phyloP scores from a whole-genome alignment of 2,329 filamentous ascomycete species.

The Ascochyta pisi region DNA sequence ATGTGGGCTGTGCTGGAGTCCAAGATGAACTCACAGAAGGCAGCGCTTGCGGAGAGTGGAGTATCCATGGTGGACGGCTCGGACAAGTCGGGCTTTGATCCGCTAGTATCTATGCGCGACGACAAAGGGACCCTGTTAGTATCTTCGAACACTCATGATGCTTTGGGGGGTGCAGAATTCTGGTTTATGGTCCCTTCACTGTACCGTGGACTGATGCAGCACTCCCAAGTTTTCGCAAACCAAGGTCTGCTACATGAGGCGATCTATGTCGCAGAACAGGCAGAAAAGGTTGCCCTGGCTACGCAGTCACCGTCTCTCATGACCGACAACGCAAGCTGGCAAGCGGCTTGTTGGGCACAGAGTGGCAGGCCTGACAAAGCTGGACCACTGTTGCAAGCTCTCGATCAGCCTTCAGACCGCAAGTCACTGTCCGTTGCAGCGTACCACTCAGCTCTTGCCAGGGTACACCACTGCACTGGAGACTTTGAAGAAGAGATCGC shows the following conservation, averaged over 20 bases:
- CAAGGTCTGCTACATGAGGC: constrained; percentile 89
- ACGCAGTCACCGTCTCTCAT: constrained; percentile 66
- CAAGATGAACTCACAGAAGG: constrained; percentile 34
- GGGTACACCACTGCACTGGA: constrained; percentile 56
- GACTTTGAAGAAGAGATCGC: constrained; percentile 57
- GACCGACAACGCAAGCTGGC: constrained; percentile 54
- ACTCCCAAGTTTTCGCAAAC: constrained; percentile 80
- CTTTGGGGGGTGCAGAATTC: constrained; percentile 69
- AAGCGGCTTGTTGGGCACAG: constrained; percentile 57
- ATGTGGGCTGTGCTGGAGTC: constrained; percentile 61
- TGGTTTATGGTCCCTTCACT: constrained; percentile 81
- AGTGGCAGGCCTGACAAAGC: constrained; percentile 60
- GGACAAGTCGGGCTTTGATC: constrained; percentile 29
- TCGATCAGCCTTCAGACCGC: constrained; percentile 50
- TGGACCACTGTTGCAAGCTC: constrained; percentile 61
- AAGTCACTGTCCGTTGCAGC: constrained; percentile 61
- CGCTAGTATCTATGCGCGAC: constrained; percentile 38
- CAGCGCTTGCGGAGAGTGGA: constrained; percentile 13
- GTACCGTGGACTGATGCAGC: constrained; percentile 72
- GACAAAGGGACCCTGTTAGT: constrained; percentile 41
- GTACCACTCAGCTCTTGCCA: constrained; percentile 58
- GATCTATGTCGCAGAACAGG: constrained; percentile 85
- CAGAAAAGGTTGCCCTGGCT: constrained; percentile 75
- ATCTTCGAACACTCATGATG: constrained; percentile 54
- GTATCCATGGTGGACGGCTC: constrained; percentile 29